Conservation (phyloP, 441 rosid genomes). For the Eruca vesicaria region DNA sequence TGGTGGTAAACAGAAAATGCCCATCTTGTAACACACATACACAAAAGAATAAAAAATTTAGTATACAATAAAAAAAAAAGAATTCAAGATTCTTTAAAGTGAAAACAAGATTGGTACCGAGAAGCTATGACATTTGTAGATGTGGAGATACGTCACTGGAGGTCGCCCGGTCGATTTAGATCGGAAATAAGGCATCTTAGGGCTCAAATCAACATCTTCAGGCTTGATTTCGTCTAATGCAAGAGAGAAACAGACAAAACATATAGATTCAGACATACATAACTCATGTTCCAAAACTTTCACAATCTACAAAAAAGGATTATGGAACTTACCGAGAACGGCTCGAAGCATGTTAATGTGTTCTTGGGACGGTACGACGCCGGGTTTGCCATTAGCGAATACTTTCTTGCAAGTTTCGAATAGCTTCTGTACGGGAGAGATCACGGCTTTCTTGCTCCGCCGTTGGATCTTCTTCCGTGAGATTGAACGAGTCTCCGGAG, state of each 20-base stretch:
- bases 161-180: neutral
- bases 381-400: slow-evolving; percentile 47
- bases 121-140: slow-evolving; percentile 58
- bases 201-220: slow-evolving; percentile 56
- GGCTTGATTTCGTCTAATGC: slow-evolving; percentile 56
- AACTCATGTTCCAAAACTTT: neutral
- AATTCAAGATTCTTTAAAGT: neutral
- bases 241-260: neutral
- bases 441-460: slow-evolving; percentile 34
- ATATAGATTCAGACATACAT: neutral
- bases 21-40: slow-evolving; percentile 52
- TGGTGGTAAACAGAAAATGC: slow-evolving; percentile 93
- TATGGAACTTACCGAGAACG: slow-evolving; percentile 57
- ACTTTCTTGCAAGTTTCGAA: slow-evolving; percentile 76
- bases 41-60: neutral
- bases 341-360: slow-evolving; percentile 54
- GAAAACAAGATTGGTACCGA: slow-evolving; percentile 47
- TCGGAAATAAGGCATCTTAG: slow-evolving; percentile 49
- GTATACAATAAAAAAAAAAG: neutral
- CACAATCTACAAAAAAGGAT: neutral
- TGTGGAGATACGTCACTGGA: slow-evolving; percentile 67
- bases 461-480: slow-evolving; percentile 51
- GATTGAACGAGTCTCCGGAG: slow-evolving; percentile 24
- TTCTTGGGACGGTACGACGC: slow-evolving; percentile 58
- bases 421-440: slow-evolving; percentile 61